Conservation (phyloP, 2,329 filamentous ascomycete genomes). For the Trichoderma lentiforme region DNA sequence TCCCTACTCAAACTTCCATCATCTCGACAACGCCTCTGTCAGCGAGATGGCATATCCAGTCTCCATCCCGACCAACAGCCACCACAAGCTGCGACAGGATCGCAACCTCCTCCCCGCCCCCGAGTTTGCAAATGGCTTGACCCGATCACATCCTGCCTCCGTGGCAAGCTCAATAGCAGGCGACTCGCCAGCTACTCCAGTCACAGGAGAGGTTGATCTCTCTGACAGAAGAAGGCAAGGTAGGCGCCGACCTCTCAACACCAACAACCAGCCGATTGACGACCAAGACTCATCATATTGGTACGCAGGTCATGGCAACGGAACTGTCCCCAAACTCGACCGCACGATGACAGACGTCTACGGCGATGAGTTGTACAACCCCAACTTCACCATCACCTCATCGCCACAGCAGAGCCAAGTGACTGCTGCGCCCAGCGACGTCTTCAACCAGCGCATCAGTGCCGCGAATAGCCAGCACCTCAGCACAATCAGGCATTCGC, state of each 20-base stretch:
- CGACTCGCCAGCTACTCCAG: conserved; percentile 59
- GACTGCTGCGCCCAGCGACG: conserved; percentile 49
- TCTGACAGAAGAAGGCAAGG: conserved; percentile 52
- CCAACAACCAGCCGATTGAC: neutral
- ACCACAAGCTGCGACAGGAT: conserved; percentile 38
- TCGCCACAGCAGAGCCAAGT: conserved; percentile 46
- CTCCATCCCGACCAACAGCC: conserved; percentile 33
- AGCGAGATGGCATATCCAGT: conserved; percentile 41
- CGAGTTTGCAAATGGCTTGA: conserved; percentile 41
- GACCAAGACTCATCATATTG: conserved; percentile 42
- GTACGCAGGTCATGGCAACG: conserved; percentile 37
- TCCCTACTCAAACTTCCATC: conserved; percentile 43
- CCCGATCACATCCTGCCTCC: conserved; percentile 50
- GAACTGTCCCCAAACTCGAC: conserved; percentile 70
- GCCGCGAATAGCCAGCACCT: conserved; percentile 74
- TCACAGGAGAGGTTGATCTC: conserved; percentile 47
- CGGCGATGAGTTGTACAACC: conserved; percentile 80
- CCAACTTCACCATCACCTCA: conserved; percentile 58
- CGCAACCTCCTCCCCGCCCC: conserved; percentile 44
- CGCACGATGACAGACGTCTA: conserved; percentile 84
- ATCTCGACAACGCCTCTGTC: conserved; percentile 34
- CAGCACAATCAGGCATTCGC: conserved; percentile 51
- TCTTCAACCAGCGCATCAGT: conserved; percentile 74
- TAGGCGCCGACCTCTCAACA: conserved; percentile 36
- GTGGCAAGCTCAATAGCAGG: conserved; percentile 56